Evolutionary conservation across 176 grass and related monocot species (phyloP).

Genomic region (Zoysia pacifica): DNA sequence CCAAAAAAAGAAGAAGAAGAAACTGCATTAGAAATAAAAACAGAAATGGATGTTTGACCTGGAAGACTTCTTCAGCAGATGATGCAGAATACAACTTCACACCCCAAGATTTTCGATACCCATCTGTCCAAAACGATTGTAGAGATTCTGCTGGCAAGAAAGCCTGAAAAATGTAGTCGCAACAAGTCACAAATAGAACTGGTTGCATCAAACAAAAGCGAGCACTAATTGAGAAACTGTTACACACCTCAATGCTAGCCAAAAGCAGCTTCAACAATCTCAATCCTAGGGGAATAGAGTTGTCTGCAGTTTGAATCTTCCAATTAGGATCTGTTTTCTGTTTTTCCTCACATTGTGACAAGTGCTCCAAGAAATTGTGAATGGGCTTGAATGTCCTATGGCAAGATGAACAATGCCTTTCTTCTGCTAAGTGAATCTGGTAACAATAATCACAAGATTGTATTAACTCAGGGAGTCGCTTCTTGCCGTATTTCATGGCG

Average conservation of each 20-base stretch:
- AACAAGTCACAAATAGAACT: conserved; percentile 27
- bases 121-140: conserved; percentile 66
- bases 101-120: conserved; percentile 86
- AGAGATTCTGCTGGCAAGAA: conserved; percentile 84
- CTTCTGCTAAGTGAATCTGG: conserved; percentile 70
- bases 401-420: conserved; percentile 76
- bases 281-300: conserved; percentile 60
- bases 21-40: conserved; percentile 26
- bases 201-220: conserved; percentile 28
- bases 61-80: conserved; percentile 60
- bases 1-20: not conserved
- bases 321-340: conserved; percentile 58
- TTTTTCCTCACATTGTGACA: conserved; percentile 65
- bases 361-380: conserved; percentile 68
- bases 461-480: conserved; percentile 62
- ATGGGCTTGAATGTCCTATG: conserved; percentile 77
- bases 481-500: conserved; percentile 67
- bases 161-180: conserved; percentile 51
- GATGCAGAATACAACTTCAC: conserved; percentile 68
- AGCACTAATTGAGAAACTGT: conserved; percentile 25
- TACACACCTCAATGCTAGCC: conserved; percentile 69
- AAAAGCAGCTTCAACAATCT: conserved; percentile 74
- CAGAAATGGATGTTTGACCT: conserved; percentile 45
- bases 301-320: conserved; percentile 57
- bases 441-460: conserved; percentile 69